phyloP scores from a whole-genome alignment of 2,329 filamentous ascomycete genomes.

The Apiospora sp. region DNA sequence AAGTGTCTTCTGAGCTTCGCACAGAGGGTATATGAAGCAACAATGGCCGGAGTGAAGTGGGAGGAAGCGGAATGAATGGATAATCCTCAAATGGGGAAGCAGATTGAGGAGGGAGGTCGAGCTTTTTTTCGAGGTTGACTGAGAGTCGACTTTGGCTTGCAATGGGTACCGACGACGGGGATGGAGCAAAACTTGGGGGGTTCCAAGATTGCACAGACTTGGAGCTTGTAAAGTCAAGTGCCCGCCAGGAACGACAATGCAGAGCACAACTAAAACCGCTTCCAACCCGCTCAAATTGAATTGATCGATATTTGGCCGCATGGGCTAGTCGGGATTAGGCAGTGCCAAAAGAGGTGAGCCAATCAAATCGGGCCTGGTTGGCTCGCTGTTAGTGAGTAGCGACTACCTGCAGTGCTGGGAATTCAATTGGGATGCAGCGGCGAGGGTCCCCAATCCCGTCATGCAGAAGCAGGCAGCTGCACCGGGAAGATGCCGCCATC shows the following conservation, averaged over 20 bases:
- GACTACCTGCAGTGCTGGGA: not conserved
- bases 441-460: slow-evolving; percentile 6
- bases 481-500: not conserved
- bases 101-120: slow-evolving; percentile 24
- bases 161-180: slow-evolving; percentile 22
- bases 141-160: slow-evolving; percentile 22
- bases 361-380: not conserved
- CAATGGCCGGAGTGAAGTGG: slow-evolving; percentile 2
- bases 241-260: slow-evolving; percentile 27
- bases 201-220: slow-evolving; percentile 24
- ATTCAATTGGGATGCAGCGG: slow-evolving; percentile 1
- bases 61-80: slow-evolving; percentile 20
- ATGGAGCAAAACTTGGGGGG: slow-evolving; percentile 23
- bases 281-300: slow-evolving; percentile 4
- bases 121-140: slow-evolving; percentile 22
- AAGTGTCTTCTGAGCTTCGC: slow-evolving; percentile 16
- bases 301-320: not conserved
- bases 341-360: slow-evolving; percentile 14
- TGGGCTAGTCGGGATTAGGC: not conserved
- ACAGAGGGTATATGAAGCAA: slow-evolving; percentile 22
- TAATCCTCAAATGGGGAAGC: slow-evolving; percentile 22
- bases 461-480: not conserved
- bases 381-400: not conserved
- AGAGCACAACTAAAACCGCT: slow-evolving; percentile 7
- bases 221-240: slow-evolving; percentile 25